Percentiles rank a stretch among this genome's conserved stretches.
Conservation (phyloP, 2,329 filamentous ascomycete species). For the Myriangium duriaei region DNA sequence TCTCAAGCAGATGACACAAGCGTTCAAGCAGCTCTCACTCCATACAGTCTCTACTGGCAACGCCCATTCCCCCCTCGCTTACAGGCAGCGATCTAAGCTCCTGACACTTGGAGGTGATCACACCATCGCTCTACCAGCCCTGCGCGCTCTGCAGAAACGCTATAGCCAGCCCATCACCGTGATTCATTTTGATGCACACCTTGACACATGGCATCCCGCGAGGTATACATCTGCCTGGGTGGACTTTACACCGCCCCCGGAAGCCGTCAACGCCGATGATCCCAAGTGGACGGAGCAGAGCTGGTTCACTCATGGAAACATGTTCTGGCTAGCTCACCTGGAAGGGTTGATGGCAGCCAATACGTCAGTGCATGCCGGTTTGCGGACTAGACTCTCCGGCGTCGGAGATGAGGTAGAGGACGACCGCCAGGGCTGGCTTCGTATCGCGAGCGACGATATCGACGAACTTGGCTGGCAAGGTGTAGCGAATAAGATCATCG, state of each 20-base stretch:
- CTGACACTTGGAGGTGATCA: conserved; percentile 39
- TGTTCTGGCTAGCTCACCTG: conserved; percentile 79
- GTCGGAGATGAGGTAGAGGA: conserved; percentile 61
- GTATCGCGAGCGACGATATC: conserved; percentile 74
- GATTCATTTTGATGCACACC: conserved; percentile 47
- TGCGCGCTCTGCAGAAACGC: conserved; percentile 34
- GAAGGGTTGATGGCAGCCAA: conserved; percentile 68
- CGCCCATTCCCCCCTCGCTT: conserved; percentile 26
- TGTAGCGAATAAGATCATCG: conserved; percentile 57
- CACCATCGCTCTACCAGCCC: conserved; percentile 37
- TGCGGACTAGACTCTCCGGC: conserved; percentile 63
- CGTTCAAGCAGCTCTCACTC: conserved; percentile 56
- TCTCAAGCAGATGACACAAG: conserved; percentile 70
- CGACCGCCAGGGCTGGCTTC: conserved; percentile 59
- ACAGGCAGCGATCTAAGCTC: conserved; percentile 34
- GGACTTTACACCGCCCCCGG: conserved; percentile 19
- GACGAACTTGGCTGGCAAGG: conserved; percentile 66
- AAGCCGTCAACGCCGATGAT: conserved; percentile 2
- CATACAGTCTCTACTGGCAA: conserved; percentile 25
- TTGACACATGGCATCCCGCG: conserved; percentile 75
- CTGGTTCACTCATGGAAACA: conserved; percentile 76
- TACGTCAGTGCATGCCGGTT: conserved; percentile 67
- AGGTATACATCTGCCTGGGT: conserved; percentile 71
- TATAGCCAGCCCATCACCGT: conserved; percentile 35
- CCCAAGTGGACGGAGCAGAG: conserved; percentile 42